Evolutionary conservation across 768 basidiomycete genomes (phyloP).

Genomic region (Holtermanniella nyarrowii): DNA sequence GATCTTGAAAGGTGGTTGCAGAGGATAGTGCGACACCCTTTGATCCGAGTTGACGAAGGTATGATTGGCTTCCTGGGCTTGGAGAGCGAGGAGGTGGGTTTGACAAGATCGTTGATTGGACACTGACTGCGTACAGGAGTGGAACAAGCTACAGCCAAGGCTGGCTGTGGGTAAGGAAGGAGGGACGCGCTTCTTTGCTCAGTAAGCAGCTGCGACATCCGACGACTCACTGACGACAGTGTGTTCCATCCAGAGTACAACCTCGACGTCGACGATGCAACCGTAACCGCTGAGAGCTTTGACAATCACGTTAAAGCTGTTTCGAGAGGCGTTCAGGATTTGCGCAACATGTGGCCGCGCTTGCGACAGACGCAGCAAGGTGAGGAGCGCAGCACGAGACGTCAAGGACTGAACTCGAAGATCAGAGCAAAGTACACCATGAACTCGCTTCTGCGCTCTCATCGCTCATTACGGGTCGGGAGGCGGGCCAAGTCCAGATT

Average conservation of each 20-base stretch:
- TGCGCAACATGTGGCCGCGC: conserved; percentile 55
- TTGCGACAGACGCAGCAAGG: conserved; percentile 61
- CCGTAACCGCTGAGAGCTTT: conserved; percentile 53
- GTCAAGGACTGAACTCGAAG: conserved; percentile 40
- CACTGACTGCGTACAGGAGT: conserved; percentile 38
- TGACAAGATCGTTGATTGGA: too few relatives aligned
- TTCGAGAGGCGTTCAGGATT: conserved; percentile 57
- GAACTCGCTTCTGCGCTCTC: conserved; percentile 62
- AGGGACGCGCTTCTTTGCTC: not conserved
- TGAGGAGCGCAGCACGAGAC: conserved; percentile 34
- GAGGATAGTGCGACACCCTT: conserved; percentile 60
- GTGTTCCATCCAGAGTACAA: conserved; percentile 81
- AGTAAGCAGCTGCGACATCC: not conserved
- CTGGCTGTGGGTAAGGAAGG: conserved; percentile 1
- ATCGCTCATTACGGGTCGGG: conserved; percentile 56
- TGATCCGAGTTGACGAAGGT: conserved; percentile 67
- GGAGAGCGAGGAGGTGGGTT: conserved; percentile 61
- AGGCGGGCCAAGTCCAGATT: not conserved
- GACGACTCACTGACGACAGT: too few relatives aligned
- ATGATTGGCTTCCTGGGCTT: conserved; percentile 68
- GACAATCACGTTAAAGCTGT: conserved; percentile 56
- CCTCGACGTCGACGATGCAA: conserved; percentile 62
- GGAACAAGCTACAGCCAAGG: conserved; percentile 23
- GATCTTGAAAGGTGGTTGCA: conserved; percentile 71
- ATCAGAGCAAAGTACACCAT: conserved; percentile 68